Evolutionary conservation across 495 filamentous ascomycete genomes (phyloP), one percentile per base, ranked within the genome.

Genomic region (Aspergillus nidulans): DNA sequence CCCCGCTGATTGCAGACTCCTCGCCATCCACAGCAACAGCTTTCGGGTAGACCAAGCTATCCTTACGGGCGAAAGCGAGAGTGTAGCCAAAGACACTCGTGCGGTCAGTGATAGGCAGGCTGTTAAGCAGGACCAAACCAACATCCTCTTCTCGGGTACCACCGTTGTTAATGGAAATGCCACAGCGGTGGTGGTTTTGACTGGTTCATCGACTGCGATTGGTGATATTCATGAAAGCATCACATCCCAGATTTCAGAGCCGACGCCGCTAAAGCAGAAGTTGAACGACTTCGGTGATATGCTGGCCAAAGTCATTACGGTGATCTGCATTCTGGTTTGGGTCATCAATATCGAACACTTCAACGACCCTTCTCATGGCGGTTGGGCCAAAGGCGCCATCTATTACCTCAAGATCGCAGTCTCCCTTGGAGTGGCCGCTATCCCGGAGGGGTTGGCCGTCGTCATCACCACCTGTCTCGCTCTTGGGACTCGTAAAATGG

Each of bases 361-460:
- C 80, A 92, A 84, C 65, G 95, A 99, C 66, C 90, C 90, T 19
- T 83, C 88, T 49, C 92, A 96, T 68, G 92, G 91, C 54, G 87
- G 86, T 63, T 97, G 91, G 91, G 85, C 91, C 46, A 97, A 97
- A 77, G 95, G 95, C 53, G 95, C 95, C 48, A 97, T 99, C 61
- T 99, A 99, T 79, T 99, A 99, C 71, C 82, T 99, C 58, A 99
- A 99, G 82, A 99, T 99, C 69, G 95, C 95, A 26, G 95, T 99
- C 45, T 99, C 95, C 26, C 86, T 99, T 26, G 95, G 95, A 65
- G 95, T 99, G 26, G 95, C 95, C 24, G 95, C 95, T 52, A 98
- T 98, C 67, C 94, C 94, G 1, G 94, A 98, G 76, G 94, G 94
- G 65, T 79, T 98, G 28, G 94, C 94, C 32, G 95, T 97, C 45